Evolutionary conservation across 306 rosid genomes (phyloP), one percentile per base, ranked within the genome.

Genomic region (Ormosia semicastrata): DNA sequence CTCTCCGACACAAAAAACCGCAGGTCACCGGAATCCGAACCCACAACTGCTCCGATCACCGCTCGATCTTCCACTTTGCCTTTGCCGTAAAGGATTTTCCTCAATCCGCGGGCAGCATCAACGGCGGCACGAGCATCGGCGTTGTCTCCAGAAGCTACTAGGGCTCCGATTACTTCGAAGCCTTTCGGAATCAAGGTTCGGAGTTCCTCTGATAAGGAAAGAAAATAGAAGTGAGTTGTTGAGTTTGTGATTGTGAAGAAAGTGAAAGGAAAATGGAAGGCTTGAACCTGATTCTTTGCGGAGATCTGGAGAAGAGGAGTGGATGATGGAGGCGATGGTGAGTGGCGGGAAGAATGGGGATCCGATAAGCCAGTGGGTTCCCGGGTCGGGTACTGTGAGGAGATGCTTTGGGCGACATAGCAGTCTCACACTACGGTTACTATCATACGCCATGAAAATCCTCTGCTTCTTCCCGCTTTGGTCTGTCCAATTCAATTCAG

Each of bases 301-400:
- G 47, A 82, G 73, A 83, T 95, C 90, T 0, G 91, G 89, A 14
- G 91, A 87, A 53, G 86, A 4, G 69, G 91, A 83, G 83, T 82
- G 83, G 84, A 95, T 77, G 7, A 94, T 73, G 88, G 99, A 95
- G 66, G 88, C 86, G 73, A 95, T 75, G 18, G 96, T 90, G 58
- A 88, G 82, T 17, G 93, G 96, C n/a, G 97, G 88, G 41, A 91
- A 71, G 82, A 95, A 93, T 44, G 98, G 91, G 78, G 97, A 95
- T 84, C 99, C 98, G 71, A 93, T 53, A 3, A 95, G 81, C 99
- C 99, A 95, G 24, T 89, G 96, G 79, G 87, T 80, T 47, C 71
- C 84, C 52, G 86, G 88, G 66, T 80, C 85, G 40, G 89, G 66
- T 81, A 89, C 90, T 57, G 71, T 47, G 83, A 2, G 78, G 82